phyloP scores from a whole-genome alignment of 2,329 filamentous ascomycete species.

The Mollisiaceae sp. region DNA sequence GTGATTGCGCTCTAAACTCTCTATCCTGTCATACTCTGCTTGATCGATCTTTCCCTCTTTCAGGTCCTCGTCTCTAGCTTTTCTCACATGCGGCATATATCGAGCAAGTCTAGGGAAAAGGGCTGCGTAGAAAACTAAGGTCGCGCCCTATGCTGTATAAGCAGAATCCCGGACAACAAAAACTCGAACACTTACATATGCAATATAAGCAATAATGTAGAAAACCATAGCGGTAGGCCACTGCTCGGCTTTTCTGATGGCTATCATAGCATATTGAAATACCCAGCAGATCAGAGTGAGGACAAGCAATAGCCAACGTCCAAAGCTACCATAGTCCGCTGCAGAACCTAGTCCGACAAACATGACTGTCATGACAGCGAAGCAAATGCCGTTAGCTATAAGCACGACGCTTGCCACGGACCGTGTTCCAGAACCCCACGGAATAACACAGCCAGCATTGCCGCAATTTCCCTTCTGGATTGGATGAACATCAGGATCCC shows the following conservation, averaged over 20 bases:
- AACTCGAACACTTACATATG: conserved; percentile 39
- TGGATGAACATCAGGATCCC: conserved; percentile 44
- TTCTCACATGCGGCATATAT: conserved; percentile 49
- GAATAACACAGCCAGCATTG: conserved; percentile 45
- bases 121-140: conserved; percentile 49
- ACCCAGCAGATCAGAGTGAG: conserved; percentile 49
- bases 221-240: conserved; percentile 49
- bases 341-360: conserved; percentile 49
- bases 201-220: conserved; percentile 48
- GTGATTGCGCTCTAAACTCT: conserved; percentile 49
- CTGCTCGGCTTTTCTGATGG: conserved; percentile 44
- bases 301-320: conserved; percentile 47
- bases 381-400: conserved; percentile 50
- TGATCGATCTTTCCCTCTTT: conserved; percentile 46
- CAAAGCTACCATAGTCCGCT: conserved; percentile 50
- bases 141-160: conserved; percentile 37
- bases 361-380: conserved; percentile 49
- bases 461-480: conserved; percentile 35
- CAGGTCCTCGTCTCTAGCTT: conserved; percentile 48
- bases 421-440: conserved; percentile 46
- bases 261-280: conserved; percentile 48
- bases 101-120: conserved; percentile 47
- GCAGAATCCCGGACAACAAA: neutral
- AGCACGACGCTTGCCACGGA: conserved; percentile 47
- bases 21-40: conserved; percentile 47